phyloP scores from a whole-genome alignment of 179 eudicot genomes.

The Actinidia chinensis region DNA sequence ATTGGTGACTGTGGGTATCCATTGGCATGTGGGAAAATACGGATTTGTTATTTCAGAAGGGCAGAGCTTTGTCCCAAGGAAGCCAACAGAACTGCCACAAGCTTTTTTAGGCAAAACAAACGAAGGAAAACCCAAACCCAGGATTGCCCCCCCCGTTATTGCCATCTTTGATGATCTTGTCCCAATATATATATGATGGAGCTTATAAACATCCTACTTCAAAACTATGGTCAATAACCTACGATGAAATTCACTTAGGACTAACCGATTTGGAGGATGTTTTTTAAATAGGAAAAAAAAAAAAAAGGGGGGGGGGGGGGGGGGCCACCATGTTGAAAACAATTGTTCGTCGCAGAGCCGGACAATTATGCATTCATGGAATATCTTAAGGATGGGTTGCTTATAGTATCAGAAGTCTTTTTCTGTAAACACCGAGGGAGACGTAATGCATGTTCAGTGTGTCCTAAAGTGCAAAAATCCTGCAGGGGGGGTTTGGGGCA shows the following conservation, averaged over 20 bases:
- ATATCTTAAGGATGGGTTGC: no score
- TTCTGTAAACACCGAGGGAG: background rate
- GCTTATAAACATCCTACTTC: constrained; percentile 19
- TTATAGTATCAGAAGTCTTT: no score
- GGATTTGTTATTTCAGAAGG: constrained; percentile 31
- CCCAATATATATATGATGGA: constrained; percentile 9
- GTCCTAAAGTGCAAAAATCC: background rate
- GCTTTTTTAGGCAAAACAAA: constrained; percentile 17
- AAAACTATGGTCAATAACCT: background rate
- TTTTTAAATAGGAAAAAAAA: no score
- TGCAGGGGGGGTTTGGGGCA: no score
- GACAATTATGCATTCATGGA: background rate
- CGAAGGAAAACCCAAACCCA: constrained; percentile 6
- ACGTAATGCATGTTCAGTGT: no score
- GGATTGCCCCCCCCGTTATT: background rate
- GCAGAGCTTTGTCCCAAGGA: constrained; percentile 34
- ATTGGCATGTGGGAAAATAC: constrained; percentile 32
- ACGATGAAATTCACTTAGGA: no score
- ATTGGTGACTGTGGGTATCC: constrained; percentile 32
- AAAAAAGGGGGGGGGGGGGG: no score
- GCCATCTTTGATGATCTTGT: constrained; percentile 13
- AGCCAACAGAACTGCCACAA: background rate
- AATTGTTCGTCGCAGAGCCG: no score
- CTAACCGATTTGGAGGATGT: no score
- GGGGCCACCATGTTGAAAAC: no score